These are phyloP conservation scores for Glutinoglossum americanum DNA, from an alignment of 495 filamentous ascomycete genomes.

Conservation along the genomic window DNA sequence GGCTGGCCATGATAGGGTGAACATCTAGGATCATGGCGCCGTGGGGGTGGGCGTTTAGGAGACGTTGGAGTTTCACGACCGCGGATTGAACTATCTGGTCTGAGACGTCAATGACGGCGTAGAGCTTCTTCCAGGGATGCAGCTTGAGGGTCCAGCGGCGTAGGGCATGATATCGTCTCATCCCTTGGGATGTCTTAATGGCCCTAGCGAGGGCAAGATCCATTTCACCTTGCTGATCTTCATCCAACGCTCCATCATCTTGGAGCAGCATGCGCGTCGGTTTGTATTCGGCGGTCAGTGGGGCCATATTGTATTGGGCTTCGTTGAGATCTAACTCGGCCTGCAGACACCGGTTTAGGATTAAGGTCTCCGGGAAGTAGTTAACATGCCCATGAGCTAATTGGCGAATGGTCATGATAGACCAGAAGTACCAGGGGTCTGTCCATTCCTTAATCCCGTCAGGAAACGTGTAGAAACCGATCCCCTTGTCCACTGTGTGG, in stretches of 20 bases:
- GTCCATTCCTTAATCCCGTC: not conserved
- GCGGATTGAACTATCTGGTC: not conserved
- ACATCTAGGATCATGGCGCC: not conserved
- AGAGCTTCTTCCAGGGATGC: not conserved
- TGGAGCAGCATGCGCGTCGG: not conserved
- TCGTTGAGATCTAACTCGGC: not conserved
- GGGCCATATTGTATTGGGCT: not conserved
- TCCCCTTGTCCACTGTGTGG: no score
- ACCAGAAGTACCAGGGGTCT: not conserved
- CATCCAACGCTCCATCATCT: no score
- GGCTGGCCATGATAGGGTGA: not conserved
- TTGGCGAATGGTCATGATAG: not conserved
- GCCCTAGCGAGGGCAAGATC: no score
- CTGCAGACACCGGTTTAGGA: not conserved
- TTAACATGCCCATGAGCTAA: not conserved
- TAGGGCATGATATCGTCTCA: not conserved
- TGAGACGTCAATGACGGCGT: not conserved
- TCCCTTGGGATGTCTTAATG: no score
- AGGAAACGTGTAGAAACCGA: not conserved
- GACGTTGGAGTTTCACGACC: not conserved
- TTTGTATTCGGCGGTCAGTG: not conserved
- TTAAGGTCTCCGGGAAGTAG: not conserved
- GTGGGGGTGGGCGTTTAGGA: not conserved
- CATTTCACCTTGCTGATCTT: no score
- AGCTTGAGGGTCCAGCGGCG: not conserved